Evolutionary conservation across 495 filamentous ascomycete genomes (phyloP).

Genomic region (Podospora tetraspora): DNA sequence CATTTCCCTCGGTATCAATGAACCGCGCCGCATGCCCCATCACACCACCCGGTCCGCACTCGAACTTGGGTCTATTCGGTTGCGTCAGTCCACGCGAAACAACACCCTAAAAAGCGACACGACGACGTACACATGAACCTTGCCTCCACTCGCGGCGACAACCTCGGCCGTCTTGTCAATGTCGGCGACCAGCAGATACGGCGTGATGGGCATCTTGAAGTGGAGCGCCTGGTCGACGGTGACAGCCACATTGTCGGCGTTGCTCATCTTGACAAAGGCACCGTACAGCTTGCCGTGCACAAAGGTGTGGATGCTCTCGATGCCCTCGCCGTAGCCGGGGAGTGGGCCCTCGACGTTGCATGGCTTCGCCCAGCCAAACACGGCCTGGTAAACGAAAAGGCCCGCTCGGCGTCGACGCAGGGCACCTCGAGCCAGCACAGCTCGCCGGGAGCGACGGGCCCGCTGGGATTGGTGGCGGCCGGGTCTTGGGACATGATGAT

Average conservation of each 20-base stretch:
- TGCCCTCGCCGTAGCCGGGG: constrained; percentile 8
- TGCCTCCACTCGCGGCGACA: constrained; percentile 3
- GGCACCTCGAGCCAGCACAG: constrained; percentile 14
- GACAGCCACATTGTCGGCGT: not conserved
- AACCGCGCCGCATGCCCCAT: constrained; percentile 9
- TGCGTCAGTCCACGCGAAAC: not conserved
- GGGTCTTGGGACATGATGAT: not conserved
- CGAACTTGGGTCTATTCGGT: constrained; percentile 2
- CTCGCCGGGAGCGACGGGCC: not conserved
- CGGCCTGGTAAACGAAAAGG: constrained; percentile 10
- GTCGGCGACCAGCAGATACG: constrained; percentile 1
- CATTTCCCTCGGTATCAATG: constrained; percentile 12
- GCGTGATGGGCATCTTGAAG: constrained; percentile 3
- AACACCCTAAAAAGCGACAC: not conserved
- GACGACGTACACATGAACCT: constrained; percentile 10
- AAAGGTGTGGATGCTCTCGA: constrained; percentile 7
- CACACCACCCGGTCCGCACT: constrained; percentile 3
- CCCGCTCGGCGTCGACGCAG: constrained; percentile 2
- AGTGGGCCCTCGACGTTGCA: not conserved
- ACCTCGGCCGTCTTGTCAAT: constrained; percentile 3
- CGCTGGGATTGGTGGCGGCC: not conserved
- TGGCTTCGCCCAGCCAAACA: constrained; percentile 6
- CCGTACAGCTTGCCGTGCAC: constrained; percentile 7
- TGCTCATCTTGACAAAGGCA: constrained; percentile 13
- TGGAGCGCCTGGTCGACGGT: not conserved